A percentile compares a stretch with the other conserved stretches of the same genome.
Conservation (phyloP, 2,329 filamentous ascomycete species). For the Scytalidium lignicola region DNA sequence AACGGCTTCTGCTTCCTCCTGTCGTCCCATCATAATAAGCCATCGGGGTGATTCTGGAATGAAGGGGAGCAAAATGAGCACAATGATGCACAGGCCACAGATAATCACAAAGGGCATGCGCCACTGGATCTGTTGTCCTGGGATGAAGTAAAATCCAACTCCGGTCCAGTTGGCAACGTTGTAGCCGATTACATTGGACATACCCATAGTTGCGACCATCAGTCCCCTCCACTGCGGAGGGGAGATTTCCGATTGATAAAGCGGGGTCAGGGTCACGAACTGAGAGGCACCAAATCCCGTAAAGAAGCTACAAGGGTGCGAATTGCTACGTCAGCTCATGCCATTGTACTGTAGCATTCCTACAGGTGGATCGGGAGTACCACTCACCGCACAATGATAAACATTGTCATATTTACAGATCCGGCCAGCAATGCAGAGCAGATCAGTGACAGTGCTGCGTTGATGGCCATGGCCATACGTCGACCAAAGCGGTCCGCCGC, state of each 20-base stretch:
- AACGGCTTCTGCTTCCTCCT: no score
- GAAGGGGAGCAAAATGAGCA: constrained; percentile 67
- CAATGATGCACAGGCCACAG: constrained; percentile 63
- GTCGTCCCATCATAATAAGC: no score
- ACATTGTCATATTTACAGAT: constrained; percentile 30
- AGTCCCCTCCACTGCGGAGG: constrained; percentile 69
- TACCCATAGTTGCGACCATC: constrained; percentile 41
- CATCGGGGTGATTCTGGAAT: constrained; percentile 81
- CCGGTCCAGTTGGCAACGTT: constrained; percentile 14
- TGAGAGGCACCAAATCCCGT: no score
- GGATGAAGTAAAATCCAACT: constrained; percentile 21
- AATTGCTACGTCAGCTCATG: no score
- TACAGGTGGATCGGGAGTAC: no score
- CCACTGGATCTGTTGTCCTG: constrained; percentile 2
- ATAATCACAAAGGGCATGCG: constrained; percentile 75
- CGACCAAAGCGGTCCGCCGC: constrained; percentile 26
- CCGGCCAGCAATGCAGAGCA: constrained; percentile 27
- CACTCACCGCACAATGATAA: constrained; percentile 43
- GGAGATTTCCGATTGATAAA: constrained; percentile 61
- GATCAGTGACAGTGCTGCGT: constrained; percentile 20
- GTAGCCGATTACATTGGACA: constrained; percentile 66
- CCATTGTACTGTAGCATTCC: no score
- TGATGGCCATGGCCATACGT: constrained; percentile 23
- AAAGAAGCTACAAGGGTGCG: no score
- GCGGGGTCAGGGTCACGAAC: constrained; percentile 52